Conservation (phyloP, 2,329 filamentous ascomycete genomes). For the Fusarium sp. region DNA sequence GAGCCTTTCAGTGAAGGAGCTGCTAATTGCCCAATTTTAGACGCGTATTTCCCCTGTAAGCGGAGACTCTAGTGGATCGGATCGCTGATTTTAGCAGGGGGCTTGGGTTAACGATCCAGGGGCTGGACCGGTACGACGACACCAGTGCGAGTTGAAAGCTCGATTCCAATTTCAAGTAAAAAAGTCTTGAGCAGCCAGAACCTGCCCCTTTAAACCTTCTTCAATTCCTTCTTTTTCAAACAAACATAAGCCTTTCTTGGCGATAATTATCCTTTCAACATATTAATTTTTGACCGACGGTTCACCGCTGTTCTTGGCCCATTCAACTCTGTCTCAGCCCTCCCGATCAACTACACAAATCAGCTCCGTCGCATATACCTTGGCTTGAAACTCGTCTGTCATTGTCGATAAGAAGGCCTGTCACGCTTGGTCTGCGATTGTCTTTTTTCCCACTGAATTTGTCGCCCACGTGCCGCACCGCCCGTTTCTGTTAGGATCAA, state of each 20-base stretch:
- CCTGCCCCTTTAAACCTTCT: conserved; percentile 38
- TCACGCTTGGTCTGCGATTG: conserved; percentile 27
- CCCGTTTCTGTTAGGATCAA: conserved; percentile 31
- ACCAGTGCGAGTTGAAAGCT: conserved; percentile 32
- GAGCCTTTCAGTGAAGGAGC: conserved; percentile 26
- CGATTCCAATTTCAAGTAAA: conserved; percentile 39
- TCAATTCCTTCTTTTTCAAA: conserved; percentile 18
- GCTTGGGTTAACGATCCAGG: conserved; percentile 26
- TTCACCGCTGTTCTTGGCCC: conserved; percentile 39
- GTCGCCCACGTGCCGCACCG: conserved; percentile 38
- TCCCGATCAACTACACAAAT: conserved; percentile 33
- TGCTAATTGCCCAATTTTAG: conserved; percentile 43
- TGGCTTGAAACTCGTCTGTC: conserved; percentile 39
- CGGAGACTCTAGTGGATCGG: conserved; percentile 41
- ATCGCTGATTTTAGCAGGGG: conserved; percentile 39
- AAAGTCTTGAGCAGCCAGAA: conserved; percentile 21
- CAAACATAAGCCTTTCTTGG: conserved; percentile 22
- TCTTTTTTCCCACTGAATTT: conserved; percentile 11
- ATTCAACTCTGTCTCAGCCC: conserved; percentile 34
- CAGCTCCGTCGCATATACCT: conserved; percentile 27
- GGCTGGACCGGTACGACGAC: conserved; percentile 35
- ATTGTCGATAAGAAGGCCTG: conserved; percentile 38
- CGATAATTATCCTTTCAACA: conserved; percentile 9
- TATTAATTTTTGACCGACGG: conserved; percentile 9
- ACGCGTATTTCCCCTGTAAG: conserved; percentile 32